Base-by-base conservation (phyloP, 768 basidiomycete species). In the Exidia glandulosa region DNA sequence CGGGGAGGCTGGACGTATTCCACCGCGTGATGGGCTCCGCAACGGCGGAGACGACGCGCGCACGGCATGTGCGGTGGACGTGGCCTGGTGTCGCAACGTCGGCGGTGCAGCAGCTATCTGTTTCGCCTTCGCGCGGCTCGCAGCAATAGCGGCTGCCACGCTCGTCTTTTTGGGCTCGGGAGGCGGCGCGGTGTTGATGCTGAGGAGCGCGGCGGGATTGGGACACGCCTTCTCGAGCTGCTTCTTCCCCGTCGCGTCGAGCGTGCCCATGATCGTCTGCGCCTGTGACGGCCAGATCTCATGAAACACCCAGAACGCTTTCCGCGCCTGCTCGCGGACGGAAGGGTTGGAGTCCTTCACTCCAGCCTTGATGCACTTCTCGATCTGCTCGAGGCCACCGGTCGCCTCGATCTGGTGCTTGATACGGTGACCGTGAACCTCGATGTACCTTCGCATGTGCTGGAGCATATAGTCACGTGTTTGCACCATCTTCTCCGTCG, bases 191-290 rank as follows among this genome's bases (percentile, higher is more conserved):
- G 80, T 77, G 32, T 79, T 73, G 29, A 77, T 68, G 29, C 68
- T 63, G 13, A 73, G 73, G 23, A 77, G 64, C 12, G 59, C 68
- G 41, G 76, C 74, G 3, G 81, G 81, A 65, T 81, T 76, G 1
- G 92, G 90, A 64, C 91, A 90, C 2, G 75, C 83, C 73, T 88
- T 94, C 68, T 96, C 92, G 32, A 98, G 73, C 71, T 92, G 87
- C 72, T 90, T 95, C 62, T 84, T 79, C 19, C 83, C 84, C 14
- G 72, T 73, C 1, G 77, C 62, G 68, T 96, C 94, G 62, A 98
- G 73, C 1, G 75, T 68, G 57, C 84, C 81, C 61, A 93, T 65
- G 57, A 97, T 81, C 13, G 71, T 66, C 10, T 69, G 69, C n/a
- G 83, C 92, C 59, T 80, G 77, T 45, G 86, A 85, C 36, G 79